phyloP scores from a whole-genome alignment of 2,329 filamentous ascomycete genomes.

The Cytospora piceicola region DNA sequence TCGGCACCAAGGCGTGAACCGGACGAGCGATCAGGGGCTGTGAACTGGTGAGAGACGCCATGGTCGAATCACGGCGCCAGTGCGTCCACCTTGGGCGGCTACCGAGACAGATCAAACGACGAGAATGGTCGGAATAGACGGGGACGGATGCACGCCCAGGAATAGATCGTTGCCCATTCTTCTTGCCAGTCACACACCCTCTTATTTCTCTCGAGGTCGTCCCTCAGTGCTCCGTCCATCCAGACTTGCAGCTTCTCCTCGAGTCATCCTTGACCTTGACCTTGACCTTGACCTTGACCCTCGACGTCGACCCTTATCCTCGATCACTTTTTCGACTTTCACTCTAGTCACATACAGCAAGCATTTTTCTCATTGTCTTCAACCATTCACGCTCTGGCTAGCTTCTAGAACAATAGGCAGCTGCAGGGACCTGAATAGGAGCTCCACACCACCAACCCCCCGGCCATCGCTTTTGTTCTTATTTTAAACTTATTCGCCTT shows the following conservation, averaged over 20 bases:
- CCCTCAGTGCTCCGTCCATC: background rate
- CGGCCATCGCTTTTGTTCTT: background rate
- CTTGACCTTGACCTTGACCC: too few relatives aligned
- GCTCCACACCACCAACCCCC: background rate
- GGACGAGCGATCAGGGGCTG: conserved; percentile 8
- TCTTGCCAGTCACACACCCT: background rate
- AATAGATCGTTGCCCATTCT: conserved; percentile 8
- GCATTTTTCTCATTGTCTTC: background rate
- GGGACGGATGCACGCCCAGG: background rate
- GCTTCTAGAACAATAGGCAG: conserved; percentile 2
- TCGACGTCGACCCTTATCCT: background rate
- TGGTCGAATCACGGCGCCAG: conserved; percentile 21
- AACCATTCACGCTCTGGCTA: background rate
- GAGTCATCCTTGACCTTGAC: background rate
- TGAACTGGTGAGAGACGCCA: conserved; percentile 20
- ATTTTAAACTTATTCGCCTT: background rate
- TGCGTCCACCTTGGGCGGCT: conserved; percentile 29
- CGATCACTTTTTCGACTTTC: background rate
- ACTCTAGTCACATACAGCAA: too few relatives aligned
- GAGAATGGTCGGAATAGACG: background rate
- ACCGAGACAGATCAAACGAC: conserved; percentile 11
- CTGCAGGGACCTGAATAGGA: background rate
- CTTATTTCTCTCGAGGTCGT: background rate
- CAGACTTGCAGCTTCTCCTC: too few relatives aligned
- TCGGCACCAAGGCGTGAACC: conserved; percentile 14